Percentiles rank a stretch among this genome's conserved stretches.
These are phyloP conservation scores for Aspergillus alliaceus DNA, from an alignment of 2,329 filamentous ascomycete genomes.

Conservation along the genomic window DNA sequence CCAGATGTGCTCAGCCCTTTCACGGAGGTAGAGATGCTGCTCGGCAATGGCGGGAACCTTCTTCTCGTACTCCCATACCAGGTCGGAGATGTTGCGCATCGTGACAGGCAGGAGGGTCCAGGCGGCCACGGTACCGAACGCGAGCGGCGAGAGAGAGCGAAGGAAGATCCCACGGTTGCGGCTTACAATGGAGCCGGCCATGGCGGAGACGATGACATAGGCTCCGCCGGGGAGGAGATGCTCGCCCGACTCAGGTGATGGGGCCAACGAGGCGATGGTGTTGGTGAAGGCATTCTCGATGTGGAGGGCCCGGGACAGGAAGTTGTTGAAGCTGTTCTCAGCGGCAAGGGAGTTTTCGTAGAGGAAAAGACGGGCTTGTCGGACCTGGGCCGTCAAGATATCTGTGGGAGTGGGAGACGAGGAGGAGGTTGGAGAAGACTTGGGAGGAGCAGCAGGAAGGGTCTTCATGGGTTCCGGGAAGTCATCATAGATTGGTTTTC, in stretches of 20 bases:
- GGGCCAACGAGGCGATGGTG: slow-evolving; percentile 85
- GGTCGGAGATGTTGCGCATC: slow-evolving; percentile 80
- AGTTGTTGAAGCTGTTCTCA: slow-evolving; percentile 80
- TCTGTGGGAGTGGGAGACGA: slow-evolving; percentile 77
- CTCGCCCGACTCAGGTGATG: slow-evolving; percentile 81
- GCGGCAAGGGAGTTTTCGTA: slow-evolving; percentile 71
- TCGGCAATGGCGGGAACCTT: slow-evolving; percentile 79
- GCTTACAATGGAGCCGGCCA: slow-evolving; percentile 90
- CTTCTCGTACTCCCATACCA: slow-evolving; percentile 93
- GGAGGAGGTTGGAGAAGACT: slow-evolving; percentile 28
- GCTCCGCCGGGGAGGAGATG: slow-evolving; percentile 83
- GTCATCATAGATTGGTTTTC: slow-evolving; percentile 48
- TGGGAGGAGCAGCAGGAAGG: slow-evolving; percentile 14
- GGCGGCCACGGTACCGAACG: slow-evolving; percentile 77
- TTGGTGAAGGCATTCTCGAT: slow-evolving; percentile 87
- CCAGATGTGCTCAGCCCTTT: slow-evolving; percentile 68
- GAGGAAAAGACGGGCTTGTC: slow-evolving; percentile 74
- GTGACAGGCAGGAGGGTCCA: slow-evolving; percentile 86
- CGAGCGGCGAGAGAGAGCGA: slow-evolving; percentile 72
- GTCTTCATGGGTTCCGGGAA: slow-evolving; percentile 29
- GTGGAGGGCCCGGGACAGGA: slow-evolving; percentile 76
- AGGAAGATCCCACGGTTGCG: slow-evolving; percentile 85
- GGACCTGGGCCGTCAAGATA: slow-evolving; percentile 79
- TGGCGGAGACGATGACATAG: slow-evolving; percentile 89
- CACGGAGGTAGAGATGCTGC: slow-evolving; percentile 71